Evolutionary conservation across 345 rosid genomes (phyloP), one percentile per base, ranked within the genome.

Genomic region (Hevea brasiliensis): DNA sequence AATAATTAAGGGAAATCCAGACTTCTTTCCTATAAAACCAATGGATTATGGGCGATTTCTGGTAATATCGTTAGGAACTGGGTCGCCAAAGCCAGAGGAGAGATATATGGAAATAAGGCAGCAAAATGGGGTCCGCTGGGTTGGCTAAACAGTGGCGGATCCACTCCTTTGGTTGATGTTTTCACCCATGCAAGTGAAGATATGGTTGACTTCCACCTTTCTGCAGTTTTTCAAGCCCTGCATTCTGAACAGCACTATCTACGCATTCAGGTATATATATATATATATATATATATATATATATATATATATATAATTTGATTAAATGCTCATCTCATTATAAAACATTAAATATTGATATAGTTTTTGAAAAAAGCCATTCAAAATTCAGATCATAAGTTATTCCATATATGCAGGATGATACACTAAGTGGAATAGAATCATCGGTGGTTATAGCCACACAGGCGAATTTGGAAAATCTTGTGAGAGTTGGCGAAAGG

Each of bases 21-120:
- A 67, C 21, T 74, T 42, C 72, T 50, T 47, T 37, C 58, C 66
- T 0, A 45, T 57, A 57, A 67, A 74, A 15, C 72, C 77, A 57
- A 45, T 29, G 72, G 72, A 65, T 55, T 57, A 66, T 18, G 23
- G 55, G 8, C 56, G 72, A 17, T 67, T 65, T 67, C 35, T 74
- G 9, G 71, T 74, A 4, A 74, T 74, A 44, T 74, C 78, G 8
- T 10, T 74, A 59, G 78, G 72, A 74, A 74, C 78, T 1, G 78
- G 78, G 0, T 45, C 72, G 8, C 60, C 59, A 1, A 67, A 74
- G 59, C 3, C 51, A 21, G 67, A 44, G 8, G 47, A 21, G 51
- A 74, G 60, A 51, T 74, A 67, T 37, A 3, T 26, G 72, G 72
- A 8, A 6, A 1, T 8, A 13, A 58, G 29, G 73, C 72, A 29